Base-by-base conservation (phyloP, 2,329 filamentous ascomycete species). In the Ophiostoma australiae region DNA sequence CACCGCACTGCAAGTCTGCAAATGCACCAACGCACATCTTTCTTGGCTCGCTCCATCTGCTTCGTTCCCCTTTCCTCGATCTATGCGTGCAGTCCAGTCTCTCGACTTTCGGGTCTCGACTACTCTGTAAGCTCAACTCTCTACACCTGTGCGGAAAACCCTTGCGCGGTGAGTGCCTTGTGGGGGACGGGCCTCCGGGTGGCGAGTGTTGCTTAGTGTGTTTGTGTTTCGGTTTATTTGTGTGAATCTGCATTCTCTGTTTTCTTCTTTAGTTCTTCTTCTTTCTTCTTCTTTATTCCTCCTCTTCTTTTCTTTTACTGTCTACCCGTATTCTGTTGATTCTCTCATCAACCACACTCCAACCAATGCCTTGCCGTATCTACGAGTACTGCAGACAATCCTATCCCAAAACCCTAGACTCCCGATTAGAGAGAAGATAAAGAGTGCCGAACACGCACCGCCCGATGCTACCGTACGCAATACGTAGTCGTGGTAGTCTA, bases 371-470 rank as follows among this genome's bases (percentile, higher is more conserved):
- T 31, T 31, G 27, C 27, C 27, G 27, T 31, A 31, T 31, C 27
- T 31, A 31, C 27, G 27, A 31, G 27, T 31, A 31, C 27, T 31
- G 27, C 27, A 31, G 27, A 31, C 27, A 31, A 31, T 31, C 27
- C 27, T 31, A 31, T 31, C 27, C 27, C 27, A 31, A 31, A 31
- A 31, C 27, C 27, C 27, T 31, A 31, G 27, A 31, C 27, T 31
- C 27, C 27, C 27, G 27, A 31, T 31, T 31, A 31, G 27, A 31
- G 27, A 31, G 27, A 31, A 31, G 58, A 63, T 63, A 66, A 39
- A 66, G 61, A 66, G 35, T 66, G 63, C 63, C 63, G 63, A 17
- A 66, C 63, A 66, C 63, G 63, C 63, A 66, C 63, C 44, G 20
- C 44, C 20, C 35, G 35, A 66, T 66, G n/a, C 63, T 37, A 66